A percentile compares a stretch with the other conserved stretches of the same genome.
Evolutionary conservation across 257 asterid species (phyloP).

Genomic region (Solanum pennellii): DNA sequence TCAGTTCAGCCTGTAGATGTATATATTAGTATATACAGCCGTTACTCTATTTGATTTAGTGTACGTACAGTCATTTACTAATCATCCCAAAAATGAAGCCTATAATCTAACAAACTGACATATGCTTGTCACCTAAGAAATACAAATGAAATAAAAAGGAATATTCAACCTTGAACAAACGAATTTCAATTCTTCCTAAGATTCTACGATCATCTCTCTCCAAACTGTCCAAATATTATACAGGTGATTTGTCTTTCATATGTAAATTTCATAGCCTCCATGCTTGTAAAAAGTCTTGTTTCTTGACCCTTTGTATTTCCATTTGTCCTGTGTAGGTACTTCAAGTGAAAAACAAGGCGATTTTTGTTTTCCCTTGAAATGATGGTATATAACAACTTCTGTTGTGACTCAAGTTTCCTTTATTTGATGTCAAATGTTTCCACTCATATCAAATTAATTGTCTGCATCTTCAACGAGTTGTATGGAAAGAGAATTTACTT

Average conservation of each 20-base stretch:
- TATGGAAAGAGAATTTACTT: no score
- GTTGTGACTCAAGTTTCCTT: no score
- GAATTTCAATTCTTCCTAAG: not conserved
- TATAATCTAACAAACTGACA: not conserved
- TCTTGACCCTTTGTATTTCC: not conserved
- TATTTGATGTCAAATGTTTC: no score
- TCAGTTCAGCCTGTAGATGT: not conserved
- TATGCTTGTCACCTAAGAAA: not conserved
- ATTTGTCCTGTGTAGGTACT: not conserved
- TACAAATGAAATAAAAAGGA: not conserved
- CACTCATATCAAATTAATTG: no score
- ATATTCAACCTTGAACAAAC: not conserved
- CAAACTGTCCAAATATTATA: not conserved
- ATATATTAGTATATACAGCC: no score
- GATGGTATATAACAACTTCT: no score
- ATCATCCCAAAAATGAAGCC: no score
- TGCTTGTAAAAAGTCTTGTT: not conserved
- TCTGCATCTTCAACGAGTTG: no score
- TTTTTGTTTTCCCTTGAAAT: no score
- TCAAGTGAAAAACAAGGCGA: not conserved
- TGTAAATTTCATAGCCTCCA: not conserved
- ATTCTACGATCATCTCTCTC: not conserved
- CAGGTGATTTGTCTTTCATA: not conserved
- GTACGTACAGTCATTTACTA: no score
- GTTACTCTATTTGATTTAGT: no score